Evolutionary conservation across 768 basidiomycete genomes (phyloP), one percentile per base, ranked within the genome.

Genomic region (Psilocybe cubensis): DNA sequence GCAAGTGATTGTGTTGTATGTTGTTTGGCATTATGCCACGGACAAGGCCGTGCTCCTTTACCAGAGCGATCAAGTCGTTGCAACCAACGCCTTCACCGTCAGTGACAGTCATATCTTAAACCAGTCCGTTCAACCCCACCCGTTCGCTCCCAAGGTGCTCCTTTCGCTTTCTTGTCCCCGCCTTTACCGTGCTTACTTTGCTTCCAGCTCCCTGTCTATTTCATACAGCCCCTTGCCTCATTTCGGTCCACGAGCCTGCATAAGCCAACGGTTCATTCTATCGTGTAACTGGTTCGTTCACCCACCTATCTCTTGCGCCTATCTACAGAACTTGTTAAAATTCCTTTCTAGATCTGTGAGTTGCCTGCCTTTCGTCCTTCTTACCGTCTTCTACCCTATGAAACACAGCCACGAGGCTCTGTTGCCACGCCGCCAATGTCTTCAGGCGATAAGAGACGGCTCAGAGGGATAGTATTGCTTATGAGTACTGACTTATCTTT

Each of bases 61-160:
- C 64, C 43, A 52, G 58, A 70, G 71, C 72, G 71, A 75, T 77
- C 72, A 75, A 68, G 71, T 74, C 70, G 75, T 77, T 77, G 75
- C 75, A 76, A 77, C 75, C 72, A 71, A 70, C 70, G 62, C 53
- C 68, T 70, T 61, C 60, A 69, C 64, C 66, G 72, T 72, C 76
- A 74, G 71, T 74, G 74, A 74, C 74, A 75, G 72, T 71, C 72
- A 54, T 40, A 50, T 59, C 43, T 24, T 21, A 45, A 50, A 54
- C 46, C 33, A 45, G 24, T 28, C 50, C 27, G 40, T 47, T 54
- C 61, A 38, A 24, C 47, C 49, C 40, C n/a, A 43, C 10, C 52
- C 24, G 24, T 33, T 14, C 18, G 14, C 18, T 27, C 45, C 54
- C 11, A 43, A 29, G n/a, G 35, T 38, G 4, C 35, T n/a, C 42